A percentile compares a stretch with the other conserved stretches of the same genome.
Conservation (phyloP, 2,329 filamentous ascomycete genomes). For the Penicillium sp. region DNA sequence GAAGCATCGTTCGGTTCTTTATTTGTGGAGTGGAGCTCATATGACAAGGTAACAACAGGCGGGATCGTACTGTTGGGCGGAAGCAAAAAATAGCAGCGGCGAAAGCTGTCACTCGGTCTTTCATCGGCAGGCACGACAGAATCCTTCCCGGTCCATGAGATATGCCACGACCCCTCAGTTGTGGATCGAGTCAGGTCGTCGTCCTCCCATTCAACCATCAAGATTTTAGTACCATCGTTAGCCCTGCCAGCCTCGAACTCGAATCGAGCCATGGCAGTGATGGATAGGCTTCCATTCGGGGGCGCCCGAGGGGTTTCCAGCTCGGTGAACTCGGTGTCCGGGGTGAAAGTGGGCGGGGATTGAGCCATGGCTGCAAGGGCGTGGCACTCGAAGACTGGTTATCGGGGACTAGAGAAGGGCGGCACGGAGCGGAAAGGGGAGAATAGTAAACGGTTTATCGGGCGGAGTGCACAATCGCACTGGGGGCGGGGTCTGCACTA, state of each 20-base stretch:
- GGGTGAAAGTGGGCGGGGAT: slow-evolving; percentile 23
- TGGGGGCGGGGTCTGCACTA: not conserved
- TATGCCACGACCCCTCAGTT: slow-evolving; percentile 64
- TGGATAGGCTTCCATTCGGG: slow-evolving; percentile 34
- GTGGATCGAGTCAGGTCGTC: slow-evolving; percentile 50
- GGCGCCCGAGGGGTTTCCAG: slow-evolving; percentile 34
- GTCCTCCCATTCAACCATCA: slow-evolving; percentile 91
- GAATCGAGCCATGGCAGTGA: slow-evolving; percentile 74
- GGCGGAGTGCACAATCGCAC: not conserved
- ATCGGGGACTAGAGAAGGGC: not conserved
- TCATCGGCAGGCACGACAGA: slow-evolving; percentile 69
- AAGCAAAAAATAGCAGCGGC: slow-evolving; percentile 78
- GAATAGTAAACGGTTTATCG: not conserved
- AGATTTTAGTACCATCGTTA: slow-evolving; percentile 83
- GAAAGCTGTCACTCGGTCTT: slow-evolving; percentile 52
- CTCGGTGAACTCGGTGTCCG: slow-evolving; percentile 33
- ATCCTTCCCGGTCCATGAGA: slow-evolving; percentile 81
- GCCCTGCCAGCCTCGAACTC: slow-evolving; percentile 78
- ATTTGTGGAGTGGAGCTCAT: slow-evolving; percentile 43
- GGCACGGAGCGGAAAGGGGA: not conserved
- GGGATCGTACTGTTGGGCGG: slow-evolving; percentile 72
- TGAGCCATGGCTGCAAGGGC: not conserved
- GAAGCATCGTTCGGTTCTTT: slow-evolving; percentile 5
- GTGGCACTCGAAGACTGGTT: not conserved
- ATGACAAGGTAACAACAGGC: slow-evolving; percentile 66